phyloP scores from a whole-genome alignment of 2,329 filamentous ascomycete species.

The Fusarium paranaense region DNA sequence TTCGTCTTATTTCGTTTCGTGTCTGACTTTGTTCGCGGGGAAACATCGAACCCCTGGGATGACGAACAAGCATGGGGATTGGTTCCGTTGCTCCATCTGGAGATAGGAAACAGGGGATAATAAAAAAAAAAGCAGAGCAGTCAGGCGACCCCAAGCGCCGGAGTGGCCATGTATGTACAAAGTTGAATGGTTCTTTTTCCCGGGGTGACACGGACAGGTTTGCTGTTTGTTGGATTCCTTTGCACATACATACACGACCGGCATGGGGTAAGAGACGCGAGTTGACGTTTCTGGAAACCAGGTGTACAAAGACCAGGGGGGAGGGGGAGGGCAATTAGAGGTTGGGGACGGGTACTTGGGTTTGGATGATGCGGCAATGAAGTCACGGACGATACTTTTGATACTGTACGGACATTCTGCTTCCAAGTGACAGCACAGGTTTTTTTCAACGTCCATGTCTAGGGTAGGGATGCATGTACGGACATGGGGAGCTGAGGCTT shows the following conservation, averaged over 20 bases:
- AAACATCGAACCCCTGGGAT: not conserved
- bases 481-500: slow-evolving; percentile 1
- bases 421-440: not conserved
- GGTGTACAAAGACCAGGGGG: not conserved
- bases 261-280: slow-evolving; percentile 1
- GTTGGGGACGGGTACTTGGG: not conserved
- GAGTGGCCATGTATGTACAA: not conserved
- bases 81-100: not conserved
- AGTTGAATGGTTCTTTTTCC: not conserved
- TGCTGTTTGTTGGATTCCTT: not conserved
- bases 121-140: not conserved
- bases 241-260: not conserved
- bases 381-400: slow-evolving; percentile 23
- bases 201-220: not conserved
- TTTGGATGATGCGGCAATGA: slow-evolving; percentile 29
- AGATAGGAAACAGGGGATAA: not conserved
- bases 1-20: not conserved
- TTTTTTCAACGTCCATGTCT: not conserved
- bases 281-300: slow-evolving; percentile 2
- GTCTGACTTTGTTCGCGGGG: not conserved
- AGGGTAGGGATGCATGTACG: slow-evolving; percentile 5
- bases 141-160: not conserved
- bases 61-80: not conserved
- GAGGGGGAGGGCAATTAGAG: not conserved
- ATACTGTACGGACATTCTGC: not conserved